A percentile compares a stretch with the other conserved stretches of the same genome.
Evolutionary conservation across 2,329 filamentous ascomycete genomes (phyloP).

Genomic region (Aureobasidium mangrovei): DNA sequence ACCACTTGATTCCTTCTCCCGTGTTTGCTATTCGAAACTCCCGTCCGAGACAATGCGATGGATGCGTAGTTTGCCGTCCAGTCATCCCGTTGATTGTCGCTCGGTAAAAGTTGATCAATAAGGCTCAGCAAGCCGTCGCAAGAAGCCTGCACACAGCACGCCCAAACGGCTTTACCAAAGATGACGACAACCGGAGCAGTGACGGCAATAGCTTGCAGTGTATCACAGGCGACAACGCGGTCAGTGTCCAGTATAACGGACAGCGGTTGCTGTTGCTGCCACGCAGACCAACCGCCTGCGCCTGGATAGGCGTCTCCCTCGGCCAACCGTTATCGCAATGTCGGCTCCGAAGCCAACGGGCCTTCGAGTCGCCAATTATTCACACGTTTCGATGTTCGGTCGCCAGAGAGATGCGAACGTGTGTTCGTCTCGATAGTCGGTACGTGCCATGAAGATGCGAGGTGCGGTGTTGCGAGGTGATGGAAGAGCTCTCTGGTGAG

Average conservation of each 20-base stretch:
- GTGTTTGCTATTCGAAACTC: background rate
- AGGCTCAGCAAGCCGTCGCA: background rate
- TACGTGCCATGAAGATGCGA: background rate
- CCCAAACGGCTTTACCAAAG: conserved; percentile 5
- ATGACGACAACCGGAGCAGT: background rate
- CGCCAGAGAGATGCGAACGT: conserved; percentile 4
- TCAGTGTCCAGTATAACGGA: background rate
- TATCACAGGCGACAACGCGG: conserved; percentile 3
- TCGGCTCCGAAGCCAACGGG: background rate
- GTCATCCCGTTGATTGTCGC: background rate
- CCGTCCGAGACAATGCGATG: background rate
- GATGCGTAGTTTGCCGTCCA: background rate
- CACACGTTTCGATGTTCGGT: background rate
- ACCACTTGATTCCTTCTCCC: background rate
- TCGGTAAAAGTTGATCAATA: background rate
- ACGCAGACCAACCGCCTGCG: background rate
- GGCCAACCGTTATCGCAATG: background rate
- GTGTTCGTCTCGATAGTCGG: conserved; percentile 3
- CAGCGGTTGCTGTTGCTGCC: background rate
- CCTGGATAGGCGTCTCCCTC: background rate
- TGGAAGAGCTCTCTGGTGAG: background rate
- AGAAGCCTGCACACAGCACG: background rate
- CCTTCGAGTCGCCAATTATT: background rate
- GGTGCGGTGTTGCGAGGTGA: background rate
- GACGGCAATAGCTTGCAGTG: conserved; percentile 1